A percentile compares a stretch with the other conserved stretches of the same genome.
These are phyloP conservation scores for Pholiota conissans DNA, from an alignment of 768 basidiomycete genomes.

Conservation along the genomic window DNA sequence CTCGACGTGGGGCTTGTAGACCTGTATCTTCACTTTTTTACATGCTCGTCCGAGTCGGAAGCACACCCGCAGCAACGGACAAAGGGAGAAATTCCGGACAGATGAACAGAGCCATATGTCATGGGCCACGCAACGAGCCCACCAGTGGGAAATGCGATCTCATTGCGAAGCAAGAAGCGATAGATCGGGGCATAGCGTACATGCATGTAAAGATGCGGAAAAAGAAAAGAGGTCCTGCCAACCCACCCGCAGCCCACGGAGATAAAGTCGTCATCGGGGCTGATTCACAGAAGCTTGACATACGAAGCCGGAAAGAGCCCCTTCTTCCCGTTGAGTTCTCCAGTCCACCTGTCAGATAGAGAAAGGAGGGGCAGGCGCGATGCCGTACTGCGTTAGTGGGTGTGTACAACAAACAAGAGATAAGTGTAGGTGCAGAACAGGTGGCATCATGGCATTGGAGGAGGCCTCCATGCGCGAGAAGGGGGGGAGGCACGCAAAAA, in stretches of 20 bases:
- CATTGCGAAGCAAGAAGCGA: neutral
- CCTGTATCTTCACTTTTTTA: neutral
- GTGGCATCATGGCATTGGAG: neutral
- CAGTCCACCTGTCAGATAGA: conserved; percentile 59
- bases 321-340: conserved; percentile 54
- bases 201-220: neutral
- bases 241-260: conserved; percentile 7
- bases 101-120: neutral
- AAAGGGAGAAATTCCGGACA: neutral
- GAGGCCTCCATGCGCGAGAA: conserved; percentile 12
- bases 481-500: conserved; percentile 9
- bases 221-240: neutral
- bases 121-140: neutral
- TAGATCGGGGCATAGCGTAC: neutral
- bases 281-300: conserved; percentile 40
- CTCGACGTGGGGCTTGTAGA: neutral
- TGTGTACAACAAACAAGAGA: neutral
- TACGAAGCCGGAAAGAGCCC: conserved; percentile 72
- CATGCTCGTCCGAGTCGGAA: neutral
- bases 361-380: conserved; percentile 11
- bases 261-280: conserved; percentile 8
- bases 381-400: conserved; percentile 1
- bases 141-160: neutral
- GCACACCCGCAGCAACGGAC: neutral
- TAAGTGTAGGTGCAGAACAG: neutral